These are phyloP conservation scores for Alternaria ethzedia DNA, from an alignment of 2,329 filamentous ascomycete genomes.

Conservation along the genomic window DNA sequence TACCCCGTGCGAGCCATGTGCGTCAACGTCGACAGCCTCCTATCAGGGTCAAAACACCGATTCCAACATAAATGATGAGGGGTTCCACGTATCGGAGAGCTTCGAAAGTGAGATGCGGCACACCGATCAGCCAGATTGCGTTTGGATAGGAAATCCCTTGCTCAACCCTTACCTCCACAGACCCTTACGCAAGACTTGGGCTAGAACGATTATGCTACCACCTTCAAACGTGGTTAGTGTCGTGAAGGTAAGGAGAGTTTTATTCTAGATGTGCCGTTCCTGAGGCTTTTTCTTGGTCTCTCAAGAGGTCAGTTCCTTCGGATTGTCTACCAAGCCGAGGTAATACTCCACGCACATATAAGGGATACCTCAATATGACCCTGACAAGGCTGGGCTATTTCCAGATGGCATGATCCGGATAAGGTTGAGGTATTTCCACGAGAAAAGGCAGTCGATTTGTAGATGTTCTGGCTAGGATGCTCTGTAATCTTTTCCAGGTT, in stretches of 20 bases:
- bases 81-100: neutral
- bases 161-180: neutral
- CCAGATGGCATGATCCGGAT: neutral
- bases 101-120: neutral
- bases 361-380: neutral
- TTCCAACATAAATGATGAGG: neutral
- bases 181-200: slow-evolving; percentile 1
- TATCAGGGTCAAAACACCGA: neutral
- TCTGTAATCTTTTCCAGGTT: neutral
- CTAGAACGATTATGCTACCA: neutral
- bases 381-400: neutral
- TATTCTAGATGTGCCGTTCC: neutral
- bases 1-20: neutral
- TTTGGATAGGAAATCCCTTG: slow-evolving; percentile 4
- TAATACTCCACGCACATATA: neutral
- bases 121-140: neutral
- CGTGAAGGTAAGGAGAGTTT: neutral
- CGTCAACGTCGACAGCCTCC: neutral
- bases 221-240: neutral
- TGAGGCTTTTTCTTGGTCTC: neutral
- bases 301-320: neutral
- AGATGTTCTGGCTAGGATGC: neutral
- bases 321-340: neutral
- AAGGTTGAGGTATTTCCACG: neutral
- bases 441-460: neutral